Conservation (phyloP, 768 basidiomycete species). For the Lenzites betulinus region DNA sequence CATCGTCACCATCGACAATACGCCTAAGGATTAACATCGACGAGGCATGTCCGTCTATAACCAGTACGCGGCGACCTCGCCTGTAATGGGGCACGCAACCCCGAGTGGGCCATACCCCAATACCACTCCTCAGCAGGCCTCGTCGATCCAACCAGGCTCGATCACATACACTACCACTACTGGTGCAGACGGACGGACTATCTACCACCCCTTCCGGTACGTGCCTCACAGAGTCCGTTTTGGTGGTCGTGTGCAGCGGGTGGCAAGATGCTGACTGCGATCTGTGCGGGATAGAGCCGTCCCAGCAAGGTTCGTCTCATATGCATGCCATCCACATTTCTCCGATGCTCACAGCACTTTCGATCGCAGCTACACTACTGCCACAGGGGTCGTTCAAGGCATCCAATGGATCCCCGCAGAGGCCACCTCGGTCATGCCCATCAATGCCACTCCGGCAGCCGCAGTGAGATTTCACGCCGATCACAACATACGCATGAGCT, state of each 20-base stretch:
- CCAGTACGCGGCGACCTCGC: constrained; percentile 4
- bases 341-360: neutral
- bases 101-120: constrained; percentile 20
- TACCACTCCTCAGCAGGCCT: constrained; percentile 24
- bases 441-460: constrained; percentile 60
- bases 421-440: constrained; percentile 58
- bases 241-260: constrained; percentile 12
- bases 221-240: constrained; percentile 25
- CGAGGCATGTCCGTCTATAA: constrained; percentile 1
- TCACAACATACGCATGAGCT: too few species aligned
- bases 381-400: constrained; percentile 65
- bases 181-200: constrained; percentile 58
- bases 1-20: neutral
- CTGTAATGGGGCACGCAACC: constrained; percentile 16
- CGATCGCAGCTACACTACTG: constrained; percentile 67
- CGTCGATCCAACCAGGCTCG: constrained; percentile 63
- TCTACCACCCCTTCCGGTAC: constrained; percentile 78
- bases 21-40: neutral
- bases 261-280: constrained; percentile 15
- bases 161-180: constrained; percentile 72
- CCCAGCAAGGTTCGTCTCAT: constrained; percentile 59
- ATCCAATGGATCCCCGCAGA: constrained; percentile 72
- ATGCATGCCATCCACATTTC: neutral
- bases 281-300: constrained; percentile 56
- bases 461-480: constrained; percentile 40